These are phyloP conservation scores for Nectriaceae sp. DNA, from an alignment of 2,329 filamentous ascomycete genomes.

Conservation along the genomic window DNA sequence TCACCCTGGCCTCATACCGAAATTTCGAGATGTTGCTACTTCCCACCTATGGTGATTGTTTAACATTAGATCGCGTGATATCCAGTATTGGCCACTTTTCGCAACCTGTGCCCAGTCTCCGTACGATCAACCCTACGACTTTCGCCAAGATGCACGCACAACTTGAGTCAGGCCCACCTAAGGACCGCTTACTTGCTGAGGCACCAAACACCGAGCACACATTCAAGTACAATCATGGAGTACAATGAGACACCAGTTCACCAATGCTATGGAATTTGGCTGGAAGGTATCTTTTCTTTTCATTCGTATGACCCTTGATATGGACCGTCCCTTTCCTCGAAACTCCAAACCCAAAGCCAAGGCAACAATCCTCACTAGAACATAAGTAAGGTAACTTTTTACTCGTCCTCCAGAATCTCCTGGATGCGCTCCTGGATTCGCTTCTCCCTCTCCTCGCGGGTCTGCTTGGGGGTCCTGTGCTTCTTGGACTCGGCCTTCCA, in stretches of 20 bases:
- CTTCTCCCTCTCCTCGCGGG: constrained; percentile 79
- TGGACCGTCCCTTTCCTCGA: constrained; percentile 36
- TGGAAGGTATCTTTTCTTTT: constrained; percentile 37
- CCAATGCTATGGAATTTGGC: constrained; percentile 31
- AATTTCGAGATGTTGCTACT: no score
- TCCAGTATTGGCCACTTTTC: not conserved
- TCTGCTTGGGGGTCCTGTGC: constrained; percentile 76
- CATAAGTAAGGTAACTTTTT: constrained; percentile 31
- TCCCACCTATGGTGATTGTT: no score
- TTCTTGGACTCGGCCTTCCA: constrained; percentile 96
- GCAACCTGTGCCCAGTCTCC: not conserved
- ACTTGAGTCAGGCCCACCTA: constrained; percentile 3
- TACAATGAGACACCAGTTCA: constrained; percentile 31
- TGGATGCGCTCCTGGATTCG: constrained; percentile 91
- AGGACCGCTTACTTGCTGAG: constrained; percentile 6
- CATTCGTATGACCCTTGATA: constrained; percentile 40
- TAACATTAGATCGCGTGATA: constrained; percentile 2
- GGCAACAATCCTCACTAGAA: constrained; percentile 32
- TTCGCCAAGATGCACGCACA: constrained; percentile 2
- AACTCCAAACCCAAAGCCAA: constrained; percentile 43
- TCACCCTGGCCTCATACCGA: not conserved
- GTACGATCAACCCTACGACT: constrained; percentile 3
- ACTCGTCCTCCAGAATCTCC: constrained; percentile 63
- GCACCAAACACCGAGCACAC: constrained; percentile 6
- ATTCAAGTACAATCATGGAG: constrained; percentile 7